These are phyloP conservation scores for Obelidium mucronatum DNA, from an alignment of 192 early-diverging fungal species.

Conservation along the genomic window DNA sequence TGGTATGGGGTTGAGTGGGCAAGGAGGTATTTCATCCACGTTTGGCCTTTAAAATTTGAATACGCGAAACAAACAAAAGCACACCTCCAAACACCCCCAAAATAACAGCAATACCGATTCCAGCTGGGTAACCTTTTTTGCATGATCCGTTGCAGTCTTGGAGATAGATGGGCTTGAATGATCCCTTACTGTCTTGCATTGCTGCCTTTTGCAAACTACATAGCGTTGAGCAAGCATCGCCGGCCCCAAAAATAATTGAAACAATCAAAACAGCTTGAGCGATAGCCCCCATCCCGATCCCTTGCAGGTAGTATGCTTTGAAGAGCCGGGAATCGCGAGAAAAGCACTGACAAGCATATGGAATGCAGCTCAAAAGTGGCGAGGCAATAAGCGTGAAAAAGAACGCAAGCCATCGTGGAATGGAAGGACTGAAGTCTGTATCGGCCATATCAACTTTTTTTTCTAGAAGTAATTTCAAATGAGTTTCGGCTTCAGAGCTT, in stretches of 20 bases:
- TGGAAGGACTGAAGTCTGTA: not conserved
- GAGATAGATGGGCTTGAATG: not conserved
- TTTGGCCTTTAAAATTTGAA: too few relatives aligned
- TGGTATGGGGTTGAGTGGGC: too few relatives aligned
- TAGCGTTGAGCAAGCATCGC: not conserved
- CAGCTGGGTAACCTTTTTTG: not conserved
- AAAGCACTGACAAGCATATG: not conserved
- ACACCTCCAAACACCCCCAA: not conserved
- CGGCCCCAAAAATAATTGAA: not conserved
- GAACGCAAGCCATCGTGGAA: not conserved
- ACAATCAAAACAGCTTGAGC: not conserved
- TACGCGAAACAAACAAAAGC: too few relatives aligned
- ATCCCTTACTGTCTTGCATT: not conserved
- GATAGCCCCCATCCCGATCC: slow-evolving; percentile 1
- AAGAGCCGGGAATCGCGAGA: not conserved
- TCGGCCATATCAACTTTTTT: too few relatives aligned
- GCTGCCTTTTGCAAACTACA: not conserved
- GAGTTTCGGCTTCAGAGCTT: not conserved
- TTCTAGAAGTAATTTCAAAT: not conserved
- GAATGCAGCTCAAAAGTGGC: not conserved
- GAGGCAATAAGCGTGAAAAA: not conserved
- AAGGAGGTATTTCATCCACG: too few relatives aligned
- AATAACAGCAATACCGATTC: not conserved
- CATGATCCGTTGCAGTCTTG: not conserved
- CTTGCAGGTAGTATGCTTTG: slow-evolving; percentile 8